Percentiles rank a stretch among this genome's conserved stretches.
phyloP scores from a whole-genome alignment of 305 asterid species.

The Rubia tinctorum region DNA sequence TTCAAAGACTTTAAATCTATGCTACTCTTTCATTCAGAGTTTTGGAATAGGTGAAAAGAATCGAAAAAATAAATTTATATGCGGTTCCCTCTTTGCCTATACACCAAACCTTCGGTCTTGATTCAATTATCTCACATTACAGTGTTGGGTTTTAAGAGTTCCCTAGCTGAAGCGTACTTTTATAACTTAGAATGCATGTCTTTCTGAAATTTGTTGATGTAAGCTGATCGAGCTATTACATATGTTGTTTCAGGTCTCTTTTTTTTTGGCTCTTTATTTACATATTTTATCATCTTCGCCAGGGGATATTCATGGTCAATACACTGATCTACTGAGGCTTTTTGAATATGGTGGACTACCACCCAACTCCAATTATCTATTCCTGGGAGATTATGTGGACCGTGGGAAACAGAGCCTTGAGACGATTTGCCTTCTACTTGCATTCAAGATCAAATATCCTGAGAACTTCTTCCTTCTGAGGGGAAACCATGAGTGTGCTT shows the following conservation, averaged over 20 bases:
- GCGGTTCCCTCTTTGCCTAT: neutral
- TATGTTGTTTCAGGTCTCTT: neutral
- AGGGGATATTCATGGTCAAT: constrained; percentile 91
- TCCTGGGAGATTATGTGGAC: constrained; percentile 83
- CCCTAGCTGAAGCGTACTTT: neutral
- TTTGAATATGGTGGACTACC: constrained; percentile 81
- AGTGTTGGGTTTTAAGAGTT: neutral
- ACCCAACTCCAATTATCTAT: constrained; percentile 69
- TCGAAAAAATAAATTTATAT: neutral
- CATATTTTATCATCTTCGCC: constrained; percentile 12
- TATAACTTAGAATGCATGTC: neutral
- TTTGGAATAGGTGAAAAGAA: neutral
- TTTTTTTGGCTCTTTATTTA: neutral
- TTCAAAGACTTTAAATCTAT: neutral
- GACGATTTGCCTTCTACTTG: constrained; percentile 78
- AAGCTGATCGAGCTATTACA: neutral
- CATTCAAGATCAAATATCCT: constrained; percentile 74
- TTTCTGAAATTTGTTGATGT: neutral
- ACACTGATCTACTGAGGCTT: constrained; percentile 77
- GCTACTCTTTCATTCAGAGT: neutral
- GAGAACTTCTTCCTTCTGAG: constrained; percentile 84
- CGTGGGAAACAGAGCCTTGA: constrained; percentile 90
- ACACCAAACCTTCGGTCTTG: neutral
- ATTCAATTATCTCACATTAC: neutral
- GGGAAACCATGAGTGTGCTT: constrained; percentile 91